Base-by-base conservation (phyloP, 108 stramenopile species). In the Nitzschia inconspicua region DNA sequence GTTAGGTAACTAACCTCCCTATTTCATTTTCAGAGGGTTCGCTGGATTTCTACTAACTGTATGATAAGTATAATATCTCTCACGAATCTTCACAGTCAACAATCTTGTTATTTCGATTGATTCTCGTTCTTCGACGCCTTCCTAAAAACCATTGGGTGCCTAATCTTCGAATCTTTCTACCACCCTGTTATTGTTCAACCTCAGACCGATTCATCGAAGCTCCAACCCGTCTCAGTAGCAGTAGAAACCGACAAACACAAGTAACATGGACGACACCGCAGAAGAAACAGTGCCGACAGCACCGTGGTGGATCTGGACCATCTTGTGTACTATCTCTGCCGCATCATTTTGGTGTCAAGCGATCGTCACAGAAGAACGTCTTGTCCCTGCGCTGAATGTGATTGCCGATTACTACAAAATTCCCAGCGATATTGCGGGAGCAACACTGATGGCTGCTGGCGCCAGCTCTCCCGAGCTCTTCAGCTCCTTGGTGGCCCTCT, bases 401-500 rank as follows among this genome's bases (percentile, higher is more conserved):
- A 86, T 94, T 57, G 66, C 84, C 19, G 78, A 84, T 35, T 47
- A 74, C 37, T 80, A 63, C 28, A 54, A 75, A 9, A 85, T 94
- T 58, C 72, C 85, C 9, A 73, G 84, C 57, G 90, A 88, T 57
- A 65, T 92, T 47, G 90, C 90, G 4, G 86, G 89, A 6, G 89
- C 89, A 11, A 91, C 86, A 10, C 51, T 91, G 9, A 88, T 91
- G 86, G 90, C 90, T 26, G 86, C 90, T 2, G 90, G 86, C 3
- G 86, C 86, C 27, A 86, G 84, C 1, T 82, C 83, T 20, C 86
- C 90, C 11, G 86, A 87, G 65, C 54, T 91, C 0, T 76, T 88
- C 22, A 70, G 70, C 51, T 73, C 77, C 0, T 20, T 88, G 28
- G 75, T 95, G 11, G 75, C 86, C 24, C 69, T 88, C 29, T 95